Conservation (phyloP, 208 protist genomes). For the Giardia muris region DNA sequence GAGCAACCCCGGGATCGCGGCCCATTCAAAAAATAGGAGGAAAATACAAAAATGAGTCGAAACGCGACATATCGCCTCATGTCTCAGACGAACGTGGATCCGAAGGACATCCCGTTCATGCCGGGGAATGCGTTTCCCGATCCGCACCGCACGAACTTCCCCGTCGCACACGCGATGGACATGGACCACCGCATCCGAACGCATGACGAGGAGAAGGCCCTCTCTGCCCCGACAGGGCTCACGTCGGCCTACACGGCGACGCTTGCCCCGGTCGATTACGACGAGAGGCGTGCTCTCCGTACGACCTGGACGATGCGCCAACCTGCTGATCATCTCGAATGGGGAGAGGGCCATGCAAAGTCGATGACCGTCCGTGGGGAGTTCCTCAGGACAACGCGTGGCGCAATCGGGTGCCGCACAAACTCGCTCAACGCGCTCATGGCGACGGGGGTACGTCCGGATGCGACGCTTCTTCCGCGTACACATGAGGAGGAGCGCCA, state of each 20-base stretch:
- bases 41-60: background rate
- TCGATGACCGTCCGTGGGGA: background rate
- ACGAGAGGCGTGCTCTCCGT: background rate
- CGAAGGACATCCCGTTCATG: constrained; percentile 38
- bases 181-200: background rate
- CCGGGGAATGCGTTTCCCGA: constrained; percentile 38
- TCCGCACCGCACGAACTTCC: constrained; percentile 35
- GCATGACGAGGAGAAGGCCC: constrained; percentile 26
- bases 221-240: background rate
- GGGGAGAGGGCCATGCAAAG: background rate
- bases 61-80: background rate
- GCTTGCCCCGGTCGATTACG: background rate
- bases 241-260: background rate
- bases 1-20: background rate
- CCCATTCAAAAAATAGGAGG: background rate
- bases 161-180: constrained; percentile 40
- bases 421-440: background rate
- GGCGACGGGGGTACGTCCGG: background rate
- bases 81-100: background rate
- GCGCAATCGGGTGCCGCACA: constrained; percentile 10
- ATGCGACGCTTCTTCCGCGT: background rate
- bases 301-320: background rate
- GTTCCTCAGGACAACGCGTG: background rate
- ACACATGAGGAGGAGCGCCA: constrained; percentile 4
- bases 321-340: background rate